These are phyloP conservation scores for Pichia californica DNA, from an alignment of 805 yeast genomes.

Conservation along the genomic window DNA sequence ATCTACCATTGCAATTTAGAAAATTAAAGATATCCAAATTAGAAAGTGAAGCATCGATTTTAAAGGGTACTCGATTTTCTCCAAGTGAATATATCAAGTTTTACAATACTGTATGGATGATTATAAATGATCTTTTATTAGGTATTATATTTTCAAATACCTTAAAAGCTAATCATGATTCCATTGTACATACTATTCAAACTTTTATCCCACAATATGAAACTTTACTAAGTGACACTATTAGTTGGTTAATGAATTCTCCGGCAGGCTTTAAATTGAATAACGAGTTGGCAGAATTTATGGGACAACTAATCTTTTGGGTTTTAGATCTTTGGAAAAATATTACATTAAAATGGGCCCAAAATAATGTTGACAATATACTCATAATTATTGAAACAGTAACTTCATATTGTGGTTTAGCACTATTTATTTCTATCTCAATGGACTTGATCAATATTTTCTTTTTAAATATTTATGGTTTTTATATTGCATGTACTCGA, in stretches of 20 bases:
- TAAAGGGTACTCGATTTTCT: slow-evolving; percentile 32
- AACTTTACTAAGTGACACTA: slow-evolving; percentile 31
- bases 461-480: slow-evolving; percentile 68
- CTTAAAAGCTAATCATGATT: slow-evolving; percentile 22
- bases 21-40: slow-evolving; percentile 34
- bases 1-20: slow-evolving; percentile 72
- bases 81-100: slow-evolving; percentile 63
- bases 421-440: slow-evolving; percentile 59
- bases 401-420: slow-evolving; percentile 43
- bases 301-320: slow-evolving; percentile 86
- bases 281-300: slow-evolving; percentile 73
- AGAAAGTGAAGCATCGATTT: slow-evolving; percentile 37
- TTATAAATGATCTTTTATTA: slow-evolving; percentile 70
- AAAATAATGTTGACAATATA: slow-evolving; percentile 12
- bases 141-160: slow-evolving; percentile 58
- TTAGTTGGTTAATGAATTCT: slow-evolving; percentile 73
- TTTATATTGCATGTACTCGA: slow-evolving; percentile 73
- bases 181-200: slow-evolving; percentile 8
- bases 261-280: slow-evolving; percentile 95
- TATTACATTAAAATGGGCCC: slow-evolving; percentile 14
- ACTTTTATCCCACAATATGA: slow-evolving; percentile 29
- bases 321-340: slow-evolving; percentile 62
- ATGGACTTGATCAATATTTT: slow-evolving; percentile 59
- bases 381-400: slow-evolving; percentile 13
- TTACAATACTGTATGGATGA: slow-evolving; percentile 85